Base-by-base conservation (phyloP, 2,329 filamentous ascomycete genomes). In the Monilinia vaccinii-corymbosi region DNA sequence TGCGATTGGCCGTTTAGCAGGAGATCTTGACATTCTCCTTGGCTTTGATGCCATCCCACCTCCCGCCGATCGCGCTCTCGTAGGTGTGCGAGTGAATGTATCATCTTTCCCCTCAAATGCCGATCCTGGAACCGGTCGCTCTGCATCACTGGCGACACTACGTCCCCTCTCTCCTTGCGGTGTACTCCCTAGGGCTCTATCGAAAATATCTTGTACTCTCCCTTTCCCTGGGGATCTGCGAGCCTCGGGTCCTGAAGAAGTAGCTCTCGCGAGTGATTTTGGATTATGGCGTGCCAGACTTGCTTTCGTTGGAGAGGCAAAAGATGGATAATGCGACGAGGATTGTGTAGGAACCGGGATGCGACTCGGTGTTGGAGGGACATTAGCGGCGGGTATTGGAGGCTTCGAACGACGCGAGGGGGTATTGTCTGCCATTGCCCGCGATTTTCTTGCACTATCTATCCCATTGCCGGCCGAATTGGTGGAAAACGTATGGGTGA, bases 291-390 rank as follows among this genome's bases (percentile, higher is more conserved):
- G 80, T 60, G 83, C 77, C 16, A 87, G 73, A 66, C 83, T 88
- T 14, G 85, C 78, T 69, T 79, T 83, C 0, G 85, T 87, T 0
- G 86, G 85, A n/a, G 85, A 87, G 58, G 81, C 81, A 68, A 84
- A 88, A 0, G 84, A 87, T 0, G 81, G 78, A 70, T 21, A 72
- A 67, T 34, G 68, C 62, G 58, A 64, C 64, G 59, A 18, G 7
- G 50, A 31, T 58, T 61, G 53, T 34, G 53, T 56, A 45, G 57
- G 64, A 38, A 61, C 62, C 4, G 69, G 69, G 45, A 69, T 69
- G 49, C 67, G 69, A 66, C 66, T 70, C 51, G 73, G 73, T 60
- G 73, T 75, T 60, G 74, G 75, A 40, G 74, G 74, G 66, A 73
- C 73, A 68, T 71, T 71, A 64, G 77, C 34, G 10, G 58, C 11